Conservation (phyloP, 169 alveolate species). For the Plasmodium chabaudi region DNA sequence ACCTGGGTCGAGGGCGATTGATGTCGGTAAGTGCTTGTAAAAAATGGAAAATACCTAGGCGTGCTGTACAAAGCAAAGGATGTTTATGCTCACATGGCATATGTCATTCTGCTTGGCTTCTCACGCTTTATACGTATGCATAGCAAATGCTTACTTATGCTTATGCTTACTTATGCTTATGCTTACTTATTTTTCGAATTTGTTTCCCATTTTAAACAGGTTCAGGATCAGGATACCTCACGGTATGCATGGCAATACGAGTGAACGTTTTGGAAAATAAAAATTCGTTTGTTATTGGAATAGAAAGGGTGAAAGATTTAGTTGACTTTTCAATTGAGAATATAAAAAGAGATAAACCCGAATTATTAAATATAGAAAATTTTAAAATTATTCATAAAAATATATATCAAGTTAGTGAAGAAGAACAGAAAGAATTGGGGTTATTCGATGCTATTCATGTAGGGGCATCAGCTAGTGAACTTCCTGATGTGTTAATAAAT, state of each 20-base stretch:
- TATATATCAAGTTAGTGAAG: constrained; percentile 69
- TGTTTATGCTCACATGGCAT: background rate
- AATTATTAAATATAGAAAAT: constrained; percentile 57
- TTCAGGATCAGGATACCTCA: constrained; percentile 71
- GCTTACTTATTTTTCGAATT: no score
- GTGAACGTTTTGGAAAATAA: constrained; percentile 63
- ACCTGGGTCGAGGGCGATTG: constrained; percentile 76
- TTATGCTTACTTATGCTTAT: background rate
- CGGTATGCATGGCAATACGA: constrained; percentile 75
- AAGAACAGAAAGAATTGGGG: constrained; percentile 60
- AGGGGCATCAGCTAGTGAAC: constrained; percentile 79
- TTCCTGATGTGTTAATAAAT: constrained; percentile 66
- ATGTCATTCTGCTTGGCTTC: background rate
- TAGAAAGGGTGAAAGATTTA: constrained; percentile 68
- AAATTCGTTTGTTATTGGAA: constrained; percentile 63
- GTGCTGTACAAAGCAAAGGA: background rate
- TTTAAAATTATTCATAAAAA: constrained; percentile 74
- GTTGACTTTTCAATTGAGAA: constrained; percentile 58
- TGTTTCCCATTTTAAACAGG: constrained; percentile 20
- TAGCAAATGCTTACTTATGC: background rate
- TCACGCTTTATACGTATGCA: background rate
- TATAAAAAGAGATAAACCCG: constrained; percentile 71
- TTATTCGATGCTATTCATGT: constrained; percentile 77
- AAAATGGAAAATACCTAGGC: background rate
- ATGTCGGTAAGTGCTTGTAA: constrained; percentile 41